Percentiles rank a stretch among this genome's conserved stretches.
Evolutionary conservation across 352 stramenopile species (phyloP).

Genomic region (Pythium folliculosum): DNA sequence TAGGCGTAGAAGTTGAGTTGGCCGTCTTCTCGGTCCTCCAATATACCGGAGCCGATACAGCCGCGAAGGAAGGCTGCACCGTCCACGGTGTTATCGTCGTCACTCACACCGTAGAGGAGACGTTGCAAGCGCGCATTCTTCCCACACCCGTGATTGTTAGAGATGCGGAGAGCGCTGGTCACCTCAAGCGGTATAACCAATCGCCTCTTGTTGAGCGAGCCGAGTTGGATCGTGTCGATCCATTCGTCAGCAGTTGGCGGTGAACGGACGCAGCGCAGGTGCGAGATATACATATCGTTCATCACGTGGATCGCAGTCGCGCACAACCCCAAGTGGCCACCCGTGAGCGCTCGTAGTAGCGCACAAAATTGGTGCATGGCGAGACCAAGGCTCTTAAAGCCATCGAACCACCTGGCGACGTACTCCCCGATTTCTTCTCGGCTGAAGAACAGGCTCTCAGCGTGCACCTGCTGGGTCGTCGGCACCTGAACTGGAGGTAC

Average conservation of each 20-base stretch:
- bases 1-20: not conserved
- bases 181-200: not conserved
- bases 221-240: not conserved
- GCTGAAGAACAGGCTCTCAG: slow-evolving; percentile 17
- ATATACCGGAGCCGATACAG: not conserved
- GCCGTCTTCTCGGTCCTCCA: not conserved
- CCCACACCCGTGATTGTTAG: too few relatives aligned
- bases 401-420: slow-evolving; percentile 22
- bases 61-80: not conserved
- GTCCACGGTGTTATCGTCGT: not conserved
- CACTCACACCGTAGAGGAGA: too few relatives aligned
- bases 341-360: slow-evolving; percentile 6
- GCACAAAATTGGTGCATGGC: slow-evolving; percentile 20
- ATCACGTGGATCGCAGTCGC: not conserved
- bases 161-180: not conserved
- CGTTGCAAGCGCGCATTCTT: too few relatives aligned
- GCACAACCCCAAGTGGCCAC: slow-evolving; percentile 6
- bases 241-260: not conserved
- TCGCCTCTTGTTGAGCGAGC: not conserved
- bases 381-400: slow-evolving; percentile 2
- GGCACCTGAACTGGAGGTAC: slow-evolving; percentile 6
- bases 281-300: not conserved
- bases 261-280: slow-evolving; percentile 12
- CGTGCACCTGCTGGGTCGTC: slow-evolving; percentile 1
- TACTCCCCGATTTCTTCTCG: slow-evolving; percentile 20